Evolutionary conservation across 2,329 filamentous ascomycete genomes (phyloP), one percentile per base, ranked within the genome.

Genomic region (Clarireedia sp.): DNA sequence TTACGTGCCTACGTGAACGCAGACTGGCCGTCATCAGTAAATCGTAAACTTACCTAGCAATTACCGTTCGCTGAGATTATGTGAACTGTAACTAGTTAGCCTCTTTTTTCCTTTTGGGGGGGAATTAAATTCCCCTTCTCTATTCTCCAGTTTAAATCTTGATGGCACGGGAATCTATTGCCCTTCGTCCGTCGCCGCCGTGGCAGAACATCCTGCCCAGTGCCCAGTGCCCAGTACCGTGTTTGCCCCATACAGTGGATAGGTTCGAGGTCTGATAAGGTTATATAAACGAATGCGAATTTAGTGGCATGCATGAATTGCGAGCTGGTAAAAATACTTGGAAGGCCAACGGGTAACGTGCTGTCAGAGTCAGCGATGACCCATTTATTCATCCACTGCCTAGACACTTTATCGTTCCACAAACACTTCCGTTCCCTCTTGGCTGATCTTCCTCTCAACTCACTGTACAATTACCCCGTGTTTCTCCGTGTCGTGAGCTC

Each of bases 211-310:
- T 43, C 17, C 17, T 43, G 40, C 21, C 17, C 10, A 19, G 19
- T 43, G 1, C 40, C 9, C 10, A 19, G 19, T 43, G 40, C 21
- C 17, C 10, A 19, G 19, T 43, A 4, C 40, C 9, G 21, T 43
- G 9, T 43, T 19, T 40, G 37, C 37, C 37, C 23, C 36, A 40
- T 45, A 37, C 41, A 26, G 29, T 33, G 29, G 29, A 33, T 33
- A 33, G 12, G 10, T 33, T 14, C 29, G 4, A 14, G 29, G 10
- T 33, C n/a, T 36, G 16, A 12, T 38, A 9, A 36, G 51, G 33
- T 26, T 47, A 16, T 21, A 23, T 14, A 53, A 26, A 36, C 51
- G 33, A 53, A 53, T 53, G 51, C 51, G 51, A 53, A 40, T 21
- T 53, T 53, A 53, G 43, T 53, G 29, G 17, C 38, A 19, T n/a